A percentile compares a stretch with the other conserved stretches of the same genome.
Conservation (phyloP, 768 basidiomycete genomes). For the Leucogyrophana mollusca region DNA sequence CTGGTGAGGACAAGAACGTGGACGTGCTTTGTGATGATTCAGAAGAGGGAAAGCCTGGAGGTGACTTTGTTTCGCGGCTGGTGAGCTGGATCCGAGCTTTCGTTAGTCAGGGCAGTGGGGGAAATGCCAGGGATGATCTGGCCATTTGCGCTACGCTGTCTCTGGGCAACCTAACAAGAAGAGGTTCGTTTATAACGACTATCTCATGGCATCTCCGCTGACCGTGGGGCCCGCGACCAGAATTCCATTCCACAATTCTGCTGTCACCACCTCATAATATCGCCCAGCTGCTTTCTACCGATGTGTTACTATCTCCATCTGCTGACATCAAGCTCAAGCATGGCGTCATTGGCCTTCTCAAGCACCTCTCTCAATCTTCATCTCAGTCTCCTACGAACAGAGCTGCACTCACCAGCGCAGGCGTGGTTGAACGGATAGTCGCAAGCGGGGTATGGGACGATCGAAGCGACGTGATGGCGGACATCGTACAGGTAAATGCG, state of each 20-base stretch:
- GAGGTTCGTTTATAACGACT: slow-evolving; percentile 61
- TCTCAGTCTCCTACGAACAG: slow-evolving; percentile 60
- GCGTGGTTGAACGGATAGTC: slow-evolving; percentile 60
- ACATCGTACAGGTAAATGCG: slow-evolving; percentile 83
- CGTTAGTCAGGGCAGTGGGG: slow-evolving; percentile 34
- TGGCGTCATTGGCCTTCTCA: slow-evolving; percentile 81
- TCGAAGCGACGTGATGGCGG: slow-evolving; percentile 74
- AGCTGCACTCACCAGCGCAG: slow-evolving; percentile 54
- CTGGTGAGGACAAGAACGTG: slow-evolving; percentile 77
- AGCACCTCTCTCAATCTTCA: slow-evolving; percentile 77
- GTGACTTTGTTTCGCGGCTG: slow-evolving; percentile 70
- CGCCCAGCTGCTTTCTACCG: slow-evolving; percentile 57
- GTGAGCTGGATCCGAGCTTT: slow-evolving; percentile 71
- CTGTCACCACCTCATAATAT: slow-evolving; percentile 66
- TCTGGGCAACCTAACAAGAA: slow-evolving; percentile 77
- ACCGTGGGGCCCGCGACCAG: slow-evolving; percentile 33
- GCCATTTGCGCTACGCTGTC: slow-evolving; percentile 80
- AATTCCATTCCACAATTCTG: slow-evolving; percentile 57
- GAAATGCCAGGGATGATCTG: slow-evolving; percentile 63
- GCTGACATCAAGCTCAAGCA: slow-evolving; percentile 86
- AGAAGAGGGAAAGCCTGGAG: slow-evolving; percentile 56
- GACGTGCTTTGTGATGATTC: slow-evolving; percentile 76
- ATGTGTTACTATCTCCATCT: slow-evolving; percentile 48
- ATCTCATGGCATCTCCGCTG: slow-evolving; percentile 11
- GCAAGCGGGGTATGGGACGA: slow-evolving; percentile 68